Percentiles rank a stretch among this genome's conserved stretches.
Evolutionary conservation across 2,329 filamentous ascomycete species (phyloP).

Genomic region (Blastomyces percursus): DNA sequence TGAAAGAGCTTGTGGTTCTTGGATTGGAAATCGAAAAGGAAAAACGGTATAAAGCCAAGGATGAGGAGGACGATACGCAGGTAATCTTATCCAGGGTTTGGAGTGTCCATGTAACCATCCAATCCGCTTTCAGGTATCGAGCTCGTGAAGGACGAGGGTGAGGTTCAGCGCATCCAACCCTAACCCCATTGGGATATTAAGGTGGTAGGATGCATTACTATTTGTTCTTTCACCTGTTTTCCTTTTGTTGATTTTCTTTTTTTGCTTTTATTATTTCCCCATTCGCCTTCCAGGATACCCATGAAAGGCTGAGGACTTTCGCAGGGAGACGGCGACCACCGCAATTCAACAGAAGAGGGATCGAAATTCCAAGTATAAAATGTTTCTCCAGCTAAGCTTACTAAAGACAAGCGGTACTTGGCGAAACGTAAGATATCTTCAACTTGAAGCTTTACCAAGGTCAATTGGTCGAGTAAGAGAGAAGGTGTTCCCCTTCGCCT

Average conservation of each 20-base stretch:
- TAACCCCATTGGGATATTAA: not conserved
- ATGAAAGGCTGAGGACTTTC: not conserved
- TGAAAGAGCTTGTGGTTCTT: not conserved
- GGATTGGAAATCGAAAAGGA: not conserved
- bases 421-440: not conserved
- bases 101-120: not conserved
- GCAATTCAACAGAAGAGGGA: not conserved
- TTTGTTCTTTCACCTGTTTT: not conserved
- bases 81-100: not conserved
- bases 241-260: not conserved
- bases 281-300: not conserved
- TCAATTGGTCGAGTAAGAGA: not conserved
- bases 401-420: not conserved
- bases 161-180: not conserved
- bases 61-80: not conserved
- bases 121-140: not conserved
- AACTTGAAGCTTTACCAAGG: not conserved
- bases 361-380: not conserved
- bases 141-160: not conserved
- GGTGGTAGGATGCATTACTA: too few relatives aligned
- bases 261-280: not conserved
- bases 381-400: not conserved
- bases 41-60: not conserved
- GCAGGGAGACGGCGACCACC: not conserved
- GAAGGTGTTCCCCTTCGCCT: not conserved